A percentile compares a stretch with the other conserved stretches of the same genome.
Evolutionary conservation across 2,329 filamentous ascomycete species (phyloP).

Genomic region (Colletotrichum gloeosporioides): DNA sequence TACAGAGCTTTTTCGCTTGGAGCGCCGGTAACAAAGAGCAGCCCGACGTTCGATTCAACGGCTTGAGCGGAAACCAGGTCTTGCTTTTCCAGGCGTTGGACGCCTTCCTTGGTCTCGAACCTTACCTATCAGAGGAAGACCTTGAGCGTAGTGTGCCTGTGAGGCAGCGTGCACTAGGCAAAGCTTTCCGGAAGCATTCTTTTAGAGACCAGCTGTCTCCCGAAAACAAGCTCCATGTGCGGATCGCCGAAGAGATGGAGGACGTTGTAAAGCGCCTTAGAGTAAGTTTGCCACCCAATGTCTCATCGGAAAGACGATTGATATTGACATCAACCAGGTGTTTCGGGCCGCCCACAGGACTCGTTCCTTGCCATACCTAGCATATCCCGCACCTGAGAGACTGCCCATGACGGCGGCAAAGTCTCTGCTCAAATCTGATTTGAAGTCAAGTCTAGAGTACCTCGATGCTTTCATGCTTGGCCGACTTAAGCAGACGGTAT

Average conservation of each 20-base stretch:
- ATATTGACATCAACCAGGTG: background rate
- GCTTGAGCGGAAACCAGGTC: background rate
- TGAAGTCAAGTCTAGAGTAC: background rate
- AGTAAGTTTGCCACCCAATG: background rate
- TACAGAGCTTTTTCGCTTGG: background rate
- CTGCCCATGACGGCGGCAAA: background rate
- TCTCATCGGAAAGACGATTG: background rate
- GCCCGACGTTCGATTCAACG: background rate
- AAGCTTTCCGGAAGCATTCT: background rate
- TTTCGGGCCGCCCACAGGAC: background rate
- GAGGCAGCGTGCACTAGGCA: background rate
- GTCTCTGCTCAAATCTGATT: background rate
- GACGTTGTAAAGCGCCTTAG: background rate
- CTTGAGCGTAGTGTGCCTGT: background rate
- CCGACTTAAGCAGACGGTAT: background rate
- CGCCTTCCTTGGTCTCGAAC: background rate
- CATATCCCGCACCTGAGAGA: background rate
- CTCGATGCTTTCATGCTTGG: background rate
- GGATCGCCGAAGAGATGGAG: background rate
- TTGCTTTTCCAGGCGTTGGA: background rate
- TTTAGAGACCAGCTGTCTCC: background rate
- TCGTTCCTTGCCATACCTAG: background rate
- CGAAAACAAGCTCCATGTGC: background rate
- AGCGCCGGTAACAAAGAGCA: background rate
- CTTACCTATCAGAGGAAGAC: background rate